These are phyloP conservation scores for Ophiosphaerella narmari DNA, from an alignment of 2,329 filamentous ascomycete genomes.

Conservation along the genomic window DNA sequence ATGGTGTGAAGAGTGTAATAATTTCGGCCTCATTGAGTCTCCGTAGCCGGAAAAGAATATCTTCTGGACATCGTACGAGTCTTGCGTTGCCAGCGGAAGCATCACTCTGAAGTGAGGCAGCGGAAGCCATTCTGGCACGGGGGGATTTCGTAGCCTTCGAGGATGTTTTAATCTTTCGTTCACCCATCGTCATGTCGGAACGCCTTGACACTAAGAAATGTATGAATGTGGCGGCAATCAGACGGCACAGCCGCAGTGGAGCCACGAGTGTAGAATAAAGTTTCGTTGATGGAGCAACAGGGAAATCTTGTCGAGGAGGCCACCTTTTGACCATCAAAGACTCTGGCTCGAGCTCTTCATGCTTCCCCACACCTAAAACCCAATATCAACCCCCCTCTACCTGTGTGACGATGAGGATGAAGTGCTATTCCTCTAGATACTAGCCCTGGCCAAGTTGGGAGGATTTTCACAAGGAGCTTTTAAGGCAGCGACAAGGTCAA, in stretches of 20 bases:
- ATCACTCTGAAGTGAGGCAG: conserved; percentile 16
- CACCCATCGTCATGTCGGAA: conserved; percentile 23
- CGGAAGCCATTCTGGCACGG: conserved; percentile 21
- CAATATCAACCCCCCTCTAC: conserved; percentile 8
- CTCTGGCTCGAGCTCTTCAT: conserved; percentile 8
- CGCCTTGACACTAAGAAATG: not conserved
- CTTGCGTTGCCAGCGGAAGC: conserved; percentile 22
- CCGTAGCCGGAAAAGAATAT: conserved; percentile 32
- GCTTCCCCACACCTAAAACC: not conserved
- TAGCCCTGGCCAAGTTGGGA: conserved; percentile 13
- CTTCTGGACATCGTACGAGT: conserved; percentile 32
- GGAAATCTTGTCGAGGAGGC: not conserved
- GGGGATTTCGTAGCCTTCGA: conserved; percentile 14
- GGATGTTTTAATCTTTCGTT: conserved; percentile 24
- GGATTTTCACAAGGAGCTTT: conserved; percentile 16
- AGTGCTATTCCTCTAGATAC: conserved; percentile 17
- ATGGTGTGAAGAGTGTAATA: conserved; percentile 55
- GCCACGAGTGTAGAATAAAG: no score
- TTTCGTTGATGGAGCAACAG: no score
- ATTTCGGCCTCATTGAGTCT: conserved; percentile 45
- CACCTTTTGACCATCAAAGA: conserved; percentile 6
- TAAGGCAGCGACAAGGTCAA: conserved; percentile 18
- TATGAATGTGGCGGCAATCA: conserved; percentile 1
- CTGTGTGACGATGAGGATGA: conserved; percentile 7
- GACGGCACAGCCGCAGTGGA: not conserved